Evolutionary conservation across 2,329 filamentous ascomycete species (phyloP).

Genomic region (Fusarium tjaetaba): DNA sequence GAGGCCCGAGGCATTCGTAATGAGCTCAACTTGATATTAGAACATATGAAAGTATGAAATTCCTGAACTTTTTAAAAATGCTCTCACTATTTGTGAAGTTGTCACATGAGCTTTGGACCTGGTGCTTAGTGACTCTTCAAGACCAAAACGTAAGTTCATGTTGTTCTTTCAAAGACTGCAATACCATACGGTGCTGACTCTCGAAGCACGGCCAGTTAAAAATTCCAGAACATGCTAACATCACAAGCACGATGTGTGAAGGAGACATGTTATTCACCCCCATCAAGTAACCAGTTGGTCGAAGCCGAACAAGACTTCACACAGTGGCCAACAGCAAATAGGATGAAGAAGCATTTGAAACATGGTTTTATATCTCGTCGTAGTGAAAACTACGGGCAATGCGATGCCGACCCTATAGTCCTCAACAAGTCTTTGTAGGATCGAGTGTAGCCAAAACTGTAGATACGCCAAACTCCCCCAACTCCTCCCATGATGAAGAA

Average conservation of each 20-base stretch:
- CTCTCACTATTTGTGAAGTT: not conserved
- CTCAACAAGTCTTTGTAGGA: constrained; percentile 6
- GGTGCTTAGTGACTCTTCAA: not conserved
- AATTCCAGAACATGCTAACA: not conserved
- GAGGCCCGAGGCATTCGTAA: not conserved
- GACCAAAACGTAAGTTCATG: not conserved
- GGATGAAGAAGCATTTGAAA: not conserved
- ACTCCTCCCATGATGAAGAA: constrained; percentile 33
- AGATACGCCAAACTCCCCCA: constrained; percentile 34
- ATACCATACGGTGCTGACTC: not conserved
- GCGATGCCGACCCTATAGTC: not conserved
- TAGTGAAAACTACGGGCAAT: not conserved
- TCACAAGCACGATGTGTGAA: not conserved
- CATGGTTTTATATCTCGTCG: not conserved
- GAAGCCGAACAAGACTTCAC: not conserved
- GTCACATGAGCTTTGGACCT: not conserved
- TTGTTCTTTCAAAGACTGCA: not conserved
- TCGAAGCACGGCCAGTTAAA: not conserved
- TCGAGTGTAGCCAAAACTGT: constrained; percentile 30
- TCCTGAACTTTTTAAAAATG: accelerated
- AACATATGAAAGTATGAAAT: not conserved
- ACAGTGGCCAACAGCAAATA: not conserved
- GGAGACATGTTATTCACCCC: too few species aligned
- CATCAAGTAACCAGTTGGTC: not conserved
- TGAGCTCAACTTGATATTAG: not conserved